A percentile compares a stretch with the other conserved stretches of the same genome.
phyloP scores from a whole-genome alignment of 495 filamentous ascomycete genomes.

The Parachaetomium inaequale region DNA sequence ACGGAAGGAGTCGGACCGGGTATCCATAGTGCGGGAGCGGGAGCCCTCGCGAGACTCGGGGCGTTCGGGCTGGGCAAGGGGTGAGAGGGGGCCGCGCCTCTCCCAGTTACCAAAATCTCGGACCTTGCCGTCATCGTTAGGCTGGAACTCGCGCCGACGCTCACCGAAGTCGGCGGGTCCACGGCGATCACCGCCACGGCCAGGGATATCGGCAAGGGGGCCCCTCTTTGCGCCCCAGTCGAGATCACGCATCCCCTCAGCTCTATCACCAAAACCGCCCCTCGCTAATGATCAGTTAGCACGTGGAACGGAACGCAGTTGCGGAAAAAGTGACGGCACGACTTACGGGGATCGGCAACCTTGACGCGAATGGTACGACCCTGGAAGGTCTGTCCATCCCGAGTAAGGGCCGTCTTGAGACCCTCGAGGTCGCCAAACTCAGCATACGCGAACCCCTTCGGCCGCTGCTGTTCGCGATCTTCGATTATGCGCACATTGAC shows the following conservation, averaged over 20 bases:
- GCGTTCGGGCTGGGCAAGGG: conserved; percentile 55
- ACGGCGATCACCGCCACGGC: conserved; percentile 48
- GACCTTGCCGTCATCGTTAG: conserved; percentile 69
- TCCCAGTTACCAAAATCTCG: conserved; percentile 94
- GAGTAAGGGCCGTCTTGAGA: conserved; percentile 82
- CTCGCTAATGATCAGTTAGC: conserved; percentile 59
- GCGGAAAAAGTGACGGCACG: neutral
- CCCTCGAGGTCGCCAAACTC: conserved; percentile 88
- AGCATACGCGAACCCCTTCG: conserved; percentile 97
- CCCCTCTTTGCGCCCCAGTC: conserved; percentile 69
- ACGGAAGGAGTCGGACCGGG: conserved; percentile 42
- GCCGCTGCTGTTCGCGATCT: conserved; percentile 83
- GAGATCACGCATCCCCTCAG: conserved; percentile 61
- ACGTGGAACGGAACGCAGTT: conserved; percentile 10
- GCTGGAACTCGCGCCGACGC: conserved; percentile 36
- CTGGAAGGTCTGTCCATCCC: conserved; percentile 73
- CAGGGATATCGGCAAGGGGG: conserved; percentile 70
- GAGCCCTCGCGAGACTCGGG: conserved; percentile 61
- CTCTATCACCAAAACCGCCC: conserved; percentile 46
- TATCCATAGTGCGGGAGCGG: conserved; percentile 63
- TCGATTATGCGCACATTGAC: conserved; percentile 92
- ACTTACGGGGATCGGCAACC: conserved; percentile 48
- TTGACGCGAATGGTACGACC: conserved; percentile 83
- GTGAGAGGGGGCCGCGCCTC: conserved; percentile 85
- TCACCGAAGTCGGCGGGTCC: conserved; percentile 37